A percentile compares a stretch with the other conserved stretches of the same genome.
Evolutionary conservation across 768 basidiomycete genomes (phyloP).

Genomic region (Fomitopsis pulvina): DNA sequence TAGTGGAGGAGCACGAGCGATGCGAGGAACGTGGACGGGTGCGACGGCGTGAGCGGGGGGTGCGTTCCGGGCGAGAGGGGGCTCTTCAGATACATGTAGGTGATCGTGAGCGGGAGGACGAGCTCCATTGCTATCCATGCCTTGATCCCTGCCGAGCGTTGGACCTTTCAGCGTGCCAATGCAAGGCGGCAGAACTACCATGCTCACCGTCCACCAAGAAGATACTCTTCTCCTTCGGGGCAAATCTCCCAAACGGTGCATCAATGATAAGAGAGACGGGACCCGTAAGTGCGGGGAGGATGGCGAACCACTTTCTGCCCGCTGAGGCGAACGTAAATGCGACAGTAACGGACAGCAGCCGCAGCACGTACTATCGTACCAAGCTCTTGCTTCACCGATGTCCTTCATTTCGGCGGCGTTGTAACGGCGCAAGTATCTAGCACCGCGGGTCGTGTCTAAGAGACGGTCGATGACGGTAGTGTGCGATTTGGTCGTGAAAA

Average conservation of each 20-base stretch:
- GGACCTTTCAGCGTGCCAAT: background rate
- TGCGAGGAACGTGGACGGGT: conserved; percentile 45
- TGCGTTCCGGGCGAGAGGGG: conserved; percentile 37
- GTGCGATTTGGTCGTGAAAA: too few relatives aligned
- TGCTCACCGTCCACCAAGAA: conserved; percentile 52
- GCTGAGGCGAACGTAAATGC: conserved; percentile 16
- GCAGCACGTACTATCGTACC: background rate
- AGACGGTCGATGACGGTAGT: too few relatives aligned
- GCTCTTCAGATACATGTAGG: conserved; percentile 40
- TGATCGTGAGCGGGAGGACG: conserved; percentile 49
- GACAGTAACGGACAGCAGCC: background rate
- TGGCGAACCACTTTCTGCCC: conserved; percentile 38
- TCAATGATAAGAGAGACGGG: conserved; percentile 47
- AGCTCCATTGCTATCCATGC: conserved; percentile 82
- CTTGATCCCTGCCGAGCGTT: conserved; percentile 25
- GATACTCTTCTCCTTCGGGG: conserved; percentile 36
- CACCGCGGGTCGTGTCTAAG: too few relatives aligned
- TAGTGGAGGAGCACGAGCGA: conserved; percentile 71
- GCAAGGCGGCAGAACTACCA: background rate
- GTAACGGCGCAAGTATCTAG: too few relatives aligned
- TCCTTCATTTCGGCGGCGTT: background rate
- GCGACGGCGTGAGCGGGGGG: conserved; percentile 23
- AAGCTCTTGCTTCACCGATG: background rate
- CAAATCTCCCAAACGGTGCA: conserved; percentile 80
- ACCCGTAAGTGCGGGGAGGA: conserved; percentile 29